A percentile compares a stretch with the other conserved stretches of the same genome.
These are phyloP conservation scores for Eucalyptus curtisii DNA, from an alignment of 345 rosid genomes.

Conservation along the genomic window DNA sequence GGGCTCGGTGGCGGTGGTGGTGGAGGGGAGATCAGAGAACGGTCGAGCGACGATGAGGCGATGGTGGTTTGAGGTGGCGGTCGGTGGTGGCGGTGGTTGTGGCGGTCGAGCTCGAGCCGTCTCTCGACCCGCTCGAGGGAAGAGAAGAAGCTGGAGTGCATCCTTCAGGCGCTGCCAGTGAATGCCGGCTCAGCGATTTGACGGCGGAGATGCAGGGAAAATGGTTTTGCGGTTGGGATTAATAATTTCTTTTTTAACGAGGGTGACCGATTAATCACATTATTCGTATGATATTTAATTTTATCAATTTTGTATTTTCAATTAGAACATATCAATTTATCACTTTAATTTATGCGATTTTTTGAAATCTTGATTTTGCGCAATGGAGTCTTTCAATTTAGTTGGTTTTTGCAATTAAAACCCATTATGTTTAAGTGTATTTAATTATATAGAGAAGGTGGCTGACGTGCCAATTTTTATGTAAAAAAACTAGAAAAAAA, in stretches of 20 bases:
- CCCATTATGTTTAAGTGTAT: too few species aligned
- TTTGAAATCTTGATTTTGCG: too few species aligned
- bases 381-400: too few species aligned
- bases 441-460: too few species aligned
- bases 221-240: neutral
- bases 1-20: neutral
- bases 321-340: too few species aligned
- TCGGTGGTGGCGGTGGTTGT: neutral
- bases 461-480: neutral
- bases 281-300: too few species aligned
- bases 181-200: neutral
- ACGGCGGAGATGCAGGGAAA: neutral
- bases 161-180: neutral
- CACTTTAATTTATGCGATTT: too few species aligned
- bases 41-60: neutral
- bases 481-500: too few species aligned
- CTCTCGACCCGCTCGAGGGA: constrained; percentile 37
- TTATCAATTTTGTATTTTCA: too few species aligned
- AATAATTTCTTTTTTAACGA: too few species aligned
- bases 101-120: constrained; percentile 18
- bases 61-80: neutral
- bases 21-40: constrained; percentile 17
- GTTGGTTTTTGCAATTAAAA: too few species aligned
- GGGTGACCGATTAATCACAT: too few species aligned
- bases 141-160: constrained; percentile 24